A percentile compares a stretch with the other conserved stretches of the same genome.
Evolutionary conservation across 257 asterid genomes (phyloP).

Genomic region (Petunia secreta): DNA sequence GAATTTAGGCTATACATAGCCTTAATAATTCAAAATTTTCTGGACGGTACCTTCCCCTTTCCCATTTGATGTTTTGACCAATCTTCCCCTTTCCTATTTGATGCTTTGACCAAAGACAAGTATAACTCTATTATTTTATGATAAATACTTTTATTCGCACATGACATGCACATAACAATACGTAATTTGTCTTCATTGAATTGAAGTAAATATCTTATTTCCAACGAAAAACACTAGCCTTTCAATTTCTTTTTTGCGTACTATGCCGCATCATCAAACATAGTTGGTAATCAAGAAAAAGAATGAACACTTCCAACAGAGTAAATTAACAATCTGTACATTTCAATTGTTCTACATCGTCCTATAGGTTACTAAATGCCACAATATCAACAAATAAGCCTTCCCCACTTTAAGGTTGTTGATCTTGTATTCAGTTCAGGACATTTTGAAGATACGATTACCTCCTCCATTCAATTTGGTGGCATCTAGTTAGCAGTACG

Average conservation of each 20-base stretch:
- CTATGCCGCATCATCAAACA: not conserved
- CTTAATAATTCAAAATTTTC: not conserved
- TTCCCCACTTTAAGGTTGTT: not conserved
- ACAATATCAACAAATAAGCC: not conserved
- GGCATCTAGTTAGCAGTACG: not conserved
- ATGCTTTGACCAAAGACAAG: not conserved
- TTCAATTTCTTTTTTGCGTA: not conserved
- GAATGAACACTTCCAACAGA: not conserved
- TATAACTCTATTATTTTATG: too few species aligned
- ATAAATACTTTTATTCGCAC: too few species aligned
- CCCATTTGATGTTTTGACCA: not conserved
- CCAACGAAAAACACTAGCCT: not conserved
- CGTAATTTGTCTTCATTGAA: too few species aligned
- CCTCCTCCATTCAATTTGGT: not conserved
- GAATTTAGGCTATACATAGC: too few species aligned
- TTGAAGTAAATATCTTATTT: too few species aligned
- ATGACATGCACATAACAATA: too few species aligned
- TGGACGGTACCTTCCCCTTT: not conserved
- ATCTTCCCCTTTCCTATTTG: not conserved
- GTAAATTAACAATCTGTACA: not conserved
- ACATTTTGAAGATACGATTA: not conserved
- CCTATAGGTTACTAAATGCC: not conserved
- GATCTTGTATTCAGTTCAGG: not conserved
- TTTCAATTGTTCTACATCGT: not conserved
- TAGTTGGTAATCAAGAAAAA: not conserved